Conservation (phyloP, 768 basidiomycete genomes). For the Tremella yokohamensis region DNA sequence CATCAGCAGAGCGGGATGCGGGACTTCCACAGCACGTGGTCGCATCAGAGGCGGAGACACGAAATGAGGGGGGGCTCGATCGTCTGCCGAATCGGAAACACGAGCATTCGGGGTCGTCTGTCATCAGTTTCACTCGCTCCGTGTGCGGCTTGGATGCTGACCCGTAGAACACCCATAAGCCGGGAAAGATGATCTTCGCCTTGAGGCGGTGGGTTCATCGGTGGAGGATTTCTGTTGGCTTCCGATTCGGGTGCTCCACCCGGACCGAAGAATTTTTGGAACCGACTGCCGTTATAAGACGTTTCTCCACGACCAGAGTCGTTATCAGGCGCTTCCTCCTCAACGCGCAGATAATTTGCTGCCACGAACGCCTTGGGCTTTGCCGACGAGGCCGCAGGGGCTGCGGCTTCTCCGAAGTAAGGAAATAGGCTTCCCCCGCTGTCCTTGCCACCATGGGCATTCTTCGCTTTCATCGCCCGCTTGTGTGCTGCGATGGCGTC, state of each 20-base stretch:
- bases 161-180: slow-evolving; percentile 17
- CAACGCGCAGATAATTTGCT: slow-evolving; percentile 36
- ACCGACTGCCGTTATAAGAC: slow-evolving; percentile 24
- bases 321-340: slow-evolving; percentile 19
- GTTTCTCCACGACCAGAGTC: slow-evolving; percentile 6
- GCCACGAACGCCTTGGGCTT: slow-evolving; percentile 38
- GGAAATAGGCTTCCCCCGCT: slow-evolving; percentile 11
- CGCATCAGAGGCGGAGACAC: too few relatives aligned
- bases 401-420: slow-evolving; percentile 24
- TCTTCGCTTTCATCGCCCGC: slow-evolving; percentile 26
- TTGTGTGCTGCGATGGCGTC: slow-evolving; percentile 46
- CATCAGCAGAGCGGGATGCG: too few relatives aligned
- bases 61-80: too few relatives aligned
- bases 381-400: slow-evolving; percentile 11
- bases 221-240: not conserved
- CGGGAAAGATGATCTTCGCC: slow-evolving; percentile 13
- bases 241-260: not conserved
- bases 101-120: slow-evolving; percentile 2
- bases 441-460: slow-evolving; percentile 10
- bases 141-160: slow-evolving; percentile 1
- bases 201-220: not conserved
- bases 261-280: slow-evolving; percentile 37
- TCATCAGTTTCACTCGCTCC: slow-evolving; percentile 1
- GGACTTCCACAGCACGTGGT: too few relatives aligned
- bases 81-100: too few relatives aligned